A percentile compares a stretch with the other conserved stretches of the same genome.
phyloP scores from a whole-genome alignment of 2,329 filamentous ascomycete species.

The Clarireedia hainanense region DNA sequence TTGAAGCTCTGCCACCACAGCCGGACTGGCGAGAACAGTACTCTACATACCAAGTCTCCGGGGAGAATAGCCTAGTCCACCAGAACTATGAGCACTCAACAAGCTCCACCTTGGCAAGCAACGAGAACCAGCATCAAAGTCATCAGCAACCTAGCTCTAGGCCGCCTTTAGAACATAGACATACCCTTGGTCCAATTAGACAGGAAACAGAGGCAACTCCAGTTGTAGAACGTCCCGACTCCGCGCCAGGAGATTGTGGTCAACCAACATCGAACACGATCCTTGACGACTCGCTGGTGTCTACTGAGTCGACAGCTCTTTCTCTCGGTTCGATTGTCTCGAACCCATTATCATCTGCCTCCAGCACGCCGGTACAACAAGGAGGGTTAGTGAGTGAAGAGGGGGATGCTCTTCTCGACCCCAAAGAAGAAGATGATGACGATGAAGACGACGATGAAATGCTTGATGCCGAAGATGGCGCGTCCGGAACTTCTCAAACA shows the following conservation, averaged over 20 bases:
- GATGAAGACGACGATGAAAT: conserved; percentile 49
- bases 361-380: conserved; percentile 33
- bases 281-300: conserved; percentile 35
- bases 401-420: conserved; percentile 35
- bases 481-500: conserved; percentile 37
- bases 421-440: conserved; percentile 29
- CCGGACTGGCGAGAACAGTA: conserved; percentile 32
- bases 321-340: conserved; percentile 31
- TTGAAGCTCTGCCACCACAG: conserved; percentile 29
- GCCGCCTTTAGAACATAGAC: conserved; percentile 26
- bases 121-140: conserved; percentile 6
- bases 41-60: conserved; percentile 24
- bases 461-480: conserved; percentile 38
- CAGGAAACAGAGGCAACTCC: conserved; percentile 19
- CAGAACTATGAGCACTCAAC: conserved; percentile 23
- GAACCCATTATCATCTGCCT: conserved; percentile 35
- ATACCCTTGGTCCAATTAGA: conserved; percentile 23
- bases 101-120: conserved; percentile 20
- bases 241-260: conserved; percentile 24
- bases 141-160: conserved; percentile 16
- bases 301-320: conserved; percentile 33
- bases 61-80: conserved; percentile 24
- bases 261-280: conserved; percentile 26
- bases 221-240: conserved; percentile 25
- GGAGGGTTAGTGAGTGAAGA: conserved; percentile 35